Conservation (phyloP, 208 protist genomes). For the Trypanosoma cruzi region DNA sequence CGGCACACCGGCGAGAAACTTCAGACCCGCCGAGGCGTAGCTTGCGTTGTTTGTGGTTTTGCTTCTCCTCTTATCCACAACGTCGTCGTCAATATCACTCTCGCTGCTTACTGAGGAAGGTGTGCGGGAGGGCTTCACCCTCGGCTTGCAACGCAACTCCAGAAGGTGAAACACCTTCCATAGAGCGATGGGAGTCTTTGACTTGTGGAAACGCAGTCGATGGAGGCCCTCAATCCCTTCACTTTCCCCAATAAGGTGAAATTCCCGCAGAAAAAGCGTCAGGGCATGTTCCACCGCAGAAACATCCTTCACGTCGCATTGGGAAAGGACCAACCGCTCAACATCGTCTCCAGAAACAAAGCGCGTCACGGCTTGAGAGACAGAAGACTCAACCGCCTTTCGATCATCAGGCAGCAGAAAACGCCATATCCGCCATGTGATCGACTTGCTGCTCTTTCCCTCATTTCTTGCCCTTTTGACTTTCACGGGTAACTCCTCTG, state of each 20-base stretch:
- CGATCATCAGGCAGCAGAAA: conserved; percentile 40
- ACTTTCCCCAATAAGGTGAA: conserved; percentile 7
- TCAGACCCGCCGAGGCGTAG: conserved; percentile 56
- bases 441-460: neutral
- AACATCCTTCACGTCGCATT: conserved; percentile 16
- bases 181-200: conserved; percentile 38
- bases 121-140: conserved; percentile 2
- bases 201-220: conserved; percentile 9
- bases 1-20: conserved; percentile 57
- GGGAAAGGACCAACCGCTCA: conserved; percentile 12
- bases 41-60: conserved; percentile 17
- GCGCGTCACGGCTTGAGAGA: neutral
- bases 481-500: neutral
- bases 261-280: conserved; percentile 41
- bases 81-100: conserved; percentile 8
- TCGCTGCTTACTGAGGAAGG: neutral
- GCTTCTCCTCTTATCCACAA: neutral
- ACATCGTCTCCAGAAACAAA: conserved; percentile 4
- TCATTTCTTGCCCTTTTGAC: conserved; percentile 8
- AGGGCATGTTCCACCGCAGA: conserved; percentile 39
- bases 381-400: conserved; percentile 19
- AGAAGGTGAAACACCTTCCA: conserved; percentile 70
- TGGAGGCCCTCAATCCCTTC: conserved; percentile 6
- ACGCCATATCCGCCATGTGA: conserved; percentile 22
- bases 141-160: conserved; percentile 40